phyloP scores from a whole-genome alignment of 805 yeast genomes.

The Teunomyces funiuensis region DNA sequence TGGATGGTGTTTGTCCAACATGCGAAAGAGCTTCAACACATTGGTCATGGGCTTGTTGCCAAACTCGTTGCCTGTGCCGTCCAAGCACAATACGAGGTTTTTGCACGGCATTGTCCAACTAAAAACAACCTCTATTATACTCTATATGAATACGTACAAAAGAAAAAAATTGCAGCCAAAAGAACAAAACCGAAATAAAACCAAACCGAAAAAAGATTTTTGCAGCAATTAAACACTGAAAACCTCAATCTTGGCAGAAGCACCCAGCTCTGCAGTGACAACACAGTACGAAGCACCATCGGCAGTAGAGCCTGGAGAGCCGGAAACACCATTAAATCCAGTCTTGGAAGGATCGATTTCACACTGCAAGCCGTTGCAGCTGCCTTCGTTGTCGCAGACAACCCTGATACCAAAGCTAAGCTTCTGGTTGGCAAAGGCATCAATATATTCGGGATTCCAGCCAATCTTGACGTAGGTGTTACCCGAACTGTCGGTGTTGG shows the following conservation, averaged over 20 bases:
- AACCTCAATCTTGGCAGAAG: conserved; percentile 71
- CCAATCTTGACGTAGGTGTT: conserved; percentile 82
- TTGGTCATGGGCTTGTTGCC: conserved; percentile 57
- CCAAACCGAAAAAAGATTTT: background rate
- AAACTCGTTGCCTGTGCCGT: conserved; percentile 62
- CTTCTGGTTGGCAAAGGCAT: conserved; percentile 51
- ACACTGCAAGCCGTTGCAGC: conserved; percentile 79
- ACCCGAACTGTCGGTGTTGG: conserved; percentile 69
- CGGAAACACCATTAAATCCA: conserved; percentile 56
- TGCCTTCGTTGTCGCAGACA: conserved; percentile 65
- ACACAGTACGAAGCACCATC: conserved; percentile 78
- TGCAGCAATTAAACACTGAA: conserved; percentile 32
- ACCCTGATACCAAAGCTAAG: conserved; percentile 75
- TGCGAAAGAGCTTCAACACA: conserved; percentile 50
- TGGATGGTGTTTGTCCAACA: conserved; percentile 47
- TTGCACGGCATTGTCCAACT: conserved; percentile 18
- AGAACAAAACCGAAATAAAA: background rate
- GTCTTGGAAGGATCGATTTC: conserved; percentile 70
- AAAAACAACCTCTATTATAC: conserved; percentile 1
- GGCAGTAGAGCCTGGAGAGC: conserved; percentile 43
- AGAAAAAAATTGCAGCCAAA: background rate
- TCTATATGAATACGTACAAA: background rate
- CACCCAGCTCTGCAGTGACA: conserved; percentile 65
- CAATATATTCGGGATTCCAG: conserved; percentile 86
- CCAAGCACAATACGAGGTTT: conserved; percentile 57